Conservation (phyloP, 257 asterid genomes). For the Nyctanthes arbortristis region DNA sequence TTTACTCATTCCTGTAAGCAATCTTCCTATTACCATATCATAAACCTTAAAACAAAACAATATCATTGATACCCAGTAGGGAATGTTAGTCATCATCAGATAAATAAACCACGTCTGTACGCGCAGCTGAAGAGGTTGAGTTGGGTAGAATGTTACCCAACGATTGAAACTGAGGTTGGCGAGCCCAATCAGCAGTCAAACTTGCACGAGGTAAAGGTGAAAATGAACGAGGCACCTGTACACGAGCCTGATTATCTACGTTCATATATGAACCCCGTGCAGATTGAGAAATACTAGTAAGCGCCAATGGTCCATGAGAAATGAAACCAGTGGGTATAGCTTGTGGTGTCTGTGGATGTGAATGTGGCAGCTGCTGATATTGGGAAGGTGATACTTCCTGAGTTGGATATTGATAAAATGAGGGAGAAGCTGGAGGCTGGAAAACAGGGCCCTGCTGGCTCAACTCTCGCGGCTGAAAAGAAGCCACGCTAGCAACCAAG, state of each 20-base stretch:
- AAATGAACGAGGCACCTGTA: conserved; percentile 14
- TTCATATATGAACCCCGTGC: conserved; percentile 30
- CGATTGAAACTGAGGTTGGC: background rate
- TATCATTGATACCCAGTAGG: too few species aligned
- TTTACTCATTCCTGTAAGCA: background rate
- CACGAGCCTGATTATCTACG: conserved; percentile 30
- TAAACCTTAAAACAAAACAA: background rate
- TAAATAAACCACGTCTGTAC: background rate
- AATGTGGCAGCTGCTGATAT: conserved; percentile 3
- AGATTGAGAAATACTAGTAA: conserved; percentile 16
- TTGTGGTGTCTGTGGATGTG: conserved; percentile 17
- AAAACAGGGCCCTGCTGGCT: conserved; percentile 21
- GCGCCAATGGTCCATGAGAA: conserved; percentile 12
- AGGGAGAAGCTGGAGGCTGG: conserved; percentile 21
- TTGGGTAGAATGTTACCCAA: background rate
- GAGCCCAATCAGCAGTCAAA: conserved; percentile 3
- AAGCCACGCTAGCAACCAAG: conserved; percentile 1
- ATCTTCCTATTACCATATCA: background rate
- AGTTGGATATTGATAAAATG: conserved; percentile 18
- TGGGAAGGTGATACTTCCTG: conserved; percentile 12
- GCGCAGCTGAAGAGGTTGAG: too few species aligned
- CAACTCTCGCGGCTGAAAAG: conserved; percentile 20
- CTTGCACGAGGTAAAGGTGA: conserved; percentile 23
- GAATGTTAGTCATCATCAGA: background rate
- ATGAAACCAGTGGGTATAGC: conserved; percentile 7